phyloP scores from a whole-genome alignment of 2,329 filamentous ascomycete species.

The Dactylellina haptotyla region DNA sequence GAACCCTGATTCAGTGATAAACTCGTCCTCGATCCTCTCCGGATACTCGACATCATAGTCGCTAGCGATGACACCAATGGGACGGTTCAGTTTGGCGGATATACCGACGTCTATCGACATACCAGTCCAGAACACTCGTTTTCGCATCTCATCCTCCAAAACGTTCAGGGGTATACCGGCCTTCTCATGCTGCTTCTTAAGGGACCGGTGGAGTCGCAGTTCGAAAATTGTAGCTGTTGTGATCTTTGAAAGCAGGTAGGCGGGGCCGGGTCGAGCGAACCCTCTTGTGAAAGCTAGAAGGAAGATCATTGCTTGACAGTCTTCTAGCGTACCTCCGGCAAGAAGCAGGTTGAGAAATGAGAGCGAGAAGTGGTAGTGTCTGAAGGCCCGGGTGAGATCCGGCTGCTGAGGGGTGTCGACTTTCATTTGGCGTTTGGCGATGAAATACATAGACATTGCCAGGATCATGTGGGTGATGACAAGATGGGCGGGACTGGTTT shows the following conservation, averaged over 20 bases:
- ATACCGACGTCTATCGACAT: slow-evolving; percentile 74
- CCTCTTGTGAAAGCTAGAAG: slow-evolving; percentile 77
- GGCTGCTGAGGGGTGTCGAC: slow-evolving; percentile 64
- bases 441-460: slow-evolving; percentile 80
- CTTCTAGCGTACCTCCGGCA: slow-evolving; percentile 70
- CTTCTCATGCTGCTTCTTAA: slow-evolving; percentile 67
- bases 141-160: slow-evolving; percentile 79
- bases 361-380: slow-evolving; percentile 80
- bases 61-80: slow-evolving; percentile 77
- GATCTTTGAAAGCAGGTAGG: slow-evolving; percentile 73
- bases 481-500: slow-evolving; percentile 71
- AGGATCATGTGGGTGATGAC: slow-evolving; percentile 83
- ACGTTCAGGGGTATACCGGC: slow-evolving; percentile 63
- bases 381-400: slow-evolving; percentile 73
- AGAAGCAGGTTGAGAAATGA: slow-evolving; percentile 74
- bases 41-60: slow-evolving; percentile 84
- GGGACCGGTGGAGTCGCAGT: slow-evolving; percentile 77
- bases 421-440: slow-evolving; percentile 68
- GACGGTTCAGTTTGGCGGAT: slow-evolving; percentile 78
- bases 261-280: slow-evolving; percentile 81
- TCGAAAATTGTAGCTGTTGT: slow-evolving; percentile 77
- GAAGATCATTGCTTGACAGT: slow-evolving; percentile 78
- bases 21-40: slow-evolving; percentile 75
- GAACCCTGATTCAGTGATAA: slow-evolving; percentile 73
- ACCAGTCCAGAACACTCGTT: slow-evolving; percentile 80